Percentiles rank a stretch among this genome's conserved stretches.
Conservation (phyloP, 768 basidiomycete genomes). For the Russula brevipes region DNA sequence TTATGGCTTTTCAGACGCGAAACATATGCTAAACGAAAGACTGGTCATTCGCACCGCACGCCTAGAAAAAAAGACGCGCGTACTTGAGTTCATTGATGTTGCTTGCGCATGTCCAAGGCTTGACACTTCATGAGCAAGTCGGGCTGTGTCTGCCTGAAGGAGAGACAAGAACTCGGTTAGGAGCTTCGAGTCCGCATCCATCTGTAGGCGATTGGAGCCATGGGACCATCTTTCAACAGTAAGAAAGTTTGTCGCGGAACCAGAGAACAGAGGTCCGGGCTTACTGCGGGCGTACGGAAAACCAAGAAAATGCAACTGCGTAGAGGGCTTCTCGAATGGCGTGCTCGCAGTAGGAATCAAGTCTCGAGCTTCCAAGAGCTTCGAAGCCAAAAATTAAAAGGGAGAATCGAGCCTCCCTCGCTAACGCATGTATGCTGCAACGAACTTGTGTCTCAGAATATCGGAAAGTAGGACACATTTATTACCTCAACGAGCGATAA, state of each 20-base stretch:
- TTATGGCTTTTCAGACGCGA: slow-evolving; percentile 57
- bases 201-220: slow-evolving; percentile 88
- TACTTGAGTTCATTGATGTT: slow-evolving; percentile 29
- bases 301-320: slow-evolving; percentile 83
- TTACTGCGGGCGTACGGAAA: slow-evolving; percentile 87
- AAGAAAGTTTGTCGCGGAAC: not conserved
- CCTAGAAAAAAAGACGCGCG: slow-evolving; percentile 31
- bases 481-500: slow-evolving; percentile 67
- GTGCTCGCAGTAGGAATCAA: slow-evolving; percentile 80
- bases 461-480: not conserved
- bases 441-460: not conserved
- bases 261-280: slow-evolving; percentile 29
- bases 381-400: slow-evolving; percentile 93
- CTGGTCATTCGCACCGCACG: slow-evolving; percentile 14
- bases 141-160: slow-evolving; percentile 66
- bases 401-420: slow-evolving; percentile 85
- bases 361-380: slow-evolving; percentile 76
- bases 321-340: slow-evolving; percentile 72
- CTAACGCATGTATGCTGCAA: slow-evolving; percentile 80
- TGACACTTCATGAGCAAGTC: slow-evolving; percentile 52
- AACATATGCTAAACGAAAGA: slow-evolving; percentile 44
- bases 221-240: slow-evolving; percentile 74
- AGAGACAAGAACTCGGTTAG: slow-evolving; percentile 78
- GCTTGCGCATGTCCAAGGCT: slow-evolving; percentile 52
- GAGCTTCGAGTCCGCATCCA: slow-evolving; percentile 83